Evolutionary conservation across 805 yeast genomes (phyloP), one percentile per base, ranked within the genome.

Genomic region (Sugiyamaella marilandica): DNA sequence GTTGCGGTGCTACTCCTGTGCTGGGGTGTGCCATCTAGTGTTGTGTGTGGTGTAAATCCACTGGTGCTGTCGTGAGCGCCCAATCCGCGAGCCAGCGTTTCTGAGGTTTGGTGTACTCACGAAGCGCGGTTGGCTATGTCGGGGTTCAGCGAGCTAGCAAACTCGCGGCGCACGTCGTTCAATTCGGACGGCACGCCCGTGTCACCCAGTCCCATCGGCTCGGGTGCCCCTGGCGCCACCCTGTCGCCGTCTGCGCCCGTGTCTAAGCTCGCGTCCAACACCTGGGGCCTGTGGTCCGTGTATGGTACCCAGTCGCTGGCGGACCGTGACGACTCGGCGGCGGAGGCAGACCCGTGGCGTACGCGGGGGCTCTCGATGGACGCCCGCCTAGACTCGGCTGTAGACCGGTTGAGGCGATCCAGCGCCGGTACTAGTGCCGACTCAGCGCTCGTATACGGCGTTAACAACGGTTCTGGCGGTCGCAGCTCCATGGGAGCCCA

Each of bases 251-350:
- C 24, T 5, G 21, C 24, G 16, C 24, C 43, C 5, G 24, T 19
- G 24, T 39, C 43, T 4, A 39, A 39, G 43, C 43, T 39, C 24
- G 19, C 43, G 13, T 5, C 43, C 21, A 39, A 13, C 21, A 5
- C 43, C 16, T 39, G 43, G 43, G 43, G 43, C 24, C 24, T 39
- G 43, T 39, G 43, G 43, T 39, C 43, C 19, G 43, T 19, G 43
- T 39, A 39, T 9, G 43, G 43, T 7, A 39, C 5, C 19, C 43
- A 39, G 43, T 5, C 43, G 16, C 5, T 39, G 21, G 21, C 9
- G 13, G 43, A 39, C 24, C 43, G 21, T 9, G 43, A 39, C 13
- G 43, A 39, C 11, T 10, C 43, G 13, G 24, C 21, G 5, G 8
- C 3, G 4, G 43, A 39, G 13, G 5, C 43, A 14, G 43, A 39